Conservation (phyloP, 23 red algal species). For the Pyropia yezoensis region DNA sequence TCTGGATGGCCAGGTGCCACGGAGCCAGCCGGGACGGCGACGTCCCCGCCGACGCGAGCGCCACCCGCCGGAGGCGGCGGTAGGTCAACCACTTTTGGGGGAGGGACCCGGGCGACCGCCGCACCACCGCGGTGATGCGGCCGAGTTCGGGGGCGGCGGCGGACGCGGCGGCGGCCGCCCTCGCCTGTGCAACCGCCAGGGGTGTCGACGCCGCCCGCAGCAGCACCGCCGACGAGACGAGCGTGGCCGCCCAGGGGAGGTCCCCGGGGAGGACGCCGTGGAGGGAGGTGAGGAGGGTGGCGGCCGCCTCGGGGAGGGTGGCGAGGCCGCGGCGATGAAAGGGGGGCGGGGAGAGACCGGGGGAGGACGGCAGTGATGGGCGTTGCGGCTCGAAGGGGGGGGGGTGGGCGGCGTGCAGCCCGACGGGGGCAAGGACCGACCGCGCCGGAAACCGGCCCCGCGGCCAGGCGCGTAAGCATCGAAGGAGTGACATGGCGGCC, state of each 20-base stretch:
- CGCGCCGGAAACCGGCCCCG: too few relatives aligned
- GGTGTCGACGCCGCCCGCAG: conserved; percentile 20
- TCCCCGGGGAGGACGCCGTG: neutral
- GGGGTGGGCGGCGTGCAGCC: too few relatives aligned
- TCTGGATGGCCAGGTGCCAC: conserved; percentile 21
- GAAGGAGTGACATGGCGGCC: too few relatives aligned
- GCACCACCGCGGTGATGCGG: conserved; percentile 36
- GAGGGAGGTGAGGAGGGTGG: neutral
- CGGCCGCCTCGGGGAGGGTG: too few relatives aligned
- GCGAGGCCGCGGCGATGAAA: too few relatives aligned
- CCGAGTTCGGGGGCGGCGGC: conserved; percentile 25
- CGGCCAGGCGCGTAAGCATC: too few relatives aligned
- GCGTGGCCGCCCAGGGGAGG: conserved; percentile 21
- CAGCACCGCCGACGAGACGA: conserved; percentile 10
- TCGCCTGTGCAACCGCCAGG: conserved; percentile 11
- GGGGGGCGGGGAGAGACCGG: too few relatives aligned
- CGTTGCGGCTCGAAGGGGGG: too few relatives aligned
- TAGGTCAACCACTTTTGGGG: conserved; percentile 41
- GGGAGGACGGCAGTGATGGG: too few relatives aligned
- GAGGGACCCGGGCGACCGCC: conserved; percentile 27
- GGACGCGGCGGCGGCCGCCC: conserved; percentile 8
- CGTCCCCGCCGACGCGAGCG: conserved; percentile 32
- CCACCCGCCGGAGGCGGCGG: conserved; percentile 27
- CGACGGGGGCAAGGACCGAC: too few relatives aligned
- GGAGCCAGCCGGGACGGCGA: conserved; percentile 18